Evolutionary conservation across 2,329 filamentous ascomycete species (phyloP).

Genomic region (Colletotrichum sublineola): DNA sequence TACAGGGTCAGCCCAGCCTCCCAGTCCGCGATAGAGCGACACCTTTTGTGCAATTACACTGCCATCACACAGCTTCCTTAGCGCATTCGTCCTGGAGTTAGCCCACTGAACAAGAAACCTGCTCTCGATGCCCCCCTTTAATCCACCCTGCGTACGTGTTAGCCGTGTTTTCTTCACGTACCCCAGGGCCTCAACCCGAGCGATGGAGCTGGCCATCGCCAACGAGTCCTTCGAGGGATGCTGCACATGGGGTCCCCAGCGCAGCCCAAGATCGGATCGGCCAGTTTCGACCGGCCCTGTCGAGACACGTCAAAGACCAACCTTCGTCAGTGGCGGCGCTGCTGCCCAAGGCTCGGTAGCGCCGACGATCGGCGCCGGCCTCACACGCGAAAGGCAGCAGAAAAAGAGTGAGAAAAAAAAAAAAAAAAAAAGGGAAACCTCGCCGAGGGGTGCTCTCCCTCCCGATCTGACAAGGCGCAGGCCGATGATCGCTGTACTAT

Average conservation of each 20-base stretch:
- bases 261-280: background rate
- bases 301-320: conserved; percentile 19
- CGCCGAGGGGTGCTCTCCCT: conserved; percentile 8
- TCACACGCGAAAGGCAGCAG: background rate
- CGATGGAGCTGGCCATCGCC: conserved; percentile 5
- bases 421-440: conserved; percentile 8
- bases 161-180: background rate
- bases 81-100: conserved; percentile 8
- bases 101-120: conserved; percentile 41
- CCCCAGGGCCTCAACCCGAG: conserved; percentile 6
- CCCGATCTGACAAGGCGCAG: conserved; percentile 24
- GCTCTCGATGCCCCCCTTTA: conserved; percentile 9
- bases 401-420: background rate
- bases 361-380: conserved; percentile 25
- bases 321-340: conserved; percentile 32
- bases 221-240: background rate
- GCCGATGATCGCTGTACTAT: conserved; percentile 13
- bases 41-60: conserved; percentile 25
- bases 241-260: conserved; percentile 7
- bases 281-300: conserved; percentile 14
- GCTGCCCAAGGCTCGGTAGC: conserved; percentile 31
- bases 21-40: conserved; percentile 8
- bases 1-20: background rate
- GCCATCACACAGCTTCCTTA: conserved; percentile 4
- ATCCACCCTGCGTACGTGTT: conserved; percentile 16